phyloP scores from a whole-genome alignment of 371 early-diverging fungal genomes.

The Smittium mucronatum region DNA sequence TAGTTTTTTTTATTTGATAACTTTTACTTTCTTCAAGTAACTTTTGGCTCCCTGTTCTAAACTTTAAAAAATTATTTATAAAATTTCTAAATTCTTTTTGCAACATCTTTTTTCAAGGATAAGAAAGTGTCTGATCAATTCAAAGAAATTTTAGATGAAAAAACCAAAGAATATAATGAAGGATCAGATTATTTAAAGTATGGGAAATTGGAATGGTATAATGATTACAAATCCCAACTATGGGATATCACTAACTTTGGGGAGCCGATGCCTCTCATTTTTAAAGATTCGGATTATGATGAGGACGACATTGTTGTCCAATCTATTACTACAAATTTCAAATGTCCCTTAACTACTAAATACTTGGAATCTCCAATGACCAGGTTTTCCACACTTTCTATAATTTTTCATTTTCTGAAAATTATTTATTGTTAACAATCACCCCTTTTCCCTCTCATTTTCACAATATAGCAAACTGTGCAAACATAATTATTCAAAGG shows the following conservation, averaged over 20 bases:
- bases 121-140: neutral
- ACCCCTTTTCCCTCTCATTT: neutral
- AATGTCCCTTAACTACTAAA: constrained; percentile 11
- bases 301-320: neutral
- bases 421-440: neutral
- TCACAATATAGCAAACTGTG: constrained; percentile 4
- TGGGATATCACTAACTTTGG: constrained; percentile 3
- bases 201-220: constrained; percentile 6
- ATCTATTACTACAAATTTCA: neutral
- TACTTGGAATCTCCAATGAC: constrained; percentile 8
- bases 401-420: neutral
- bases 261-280: constrained; percentile 8
- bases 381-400: neutral
- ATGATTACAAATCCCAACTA: constrained; percentile 9
- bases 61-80: too few relatives aligned
- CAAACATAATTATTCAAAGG: constrained; percentile 10
- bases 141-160: neutral
- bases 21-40: too few relatives aligned
- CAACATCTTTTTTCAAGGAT: too few relatives aligned
- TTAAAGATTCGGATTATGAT: constrained; percentile 1
- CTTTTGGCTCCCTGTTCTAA: too few relatives aligned
- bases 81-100: too few relatives aligned
- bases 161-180: neutral
- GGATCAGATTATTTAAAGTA: neutral
- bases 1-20: neutral